A percentile compares a stretch with the other conserved stretches of the same genome.
phyloP scores from a whole-genome alignment of 1,284 basidiomycete genomes.

The Ceratobasidium sp. region DNA sequence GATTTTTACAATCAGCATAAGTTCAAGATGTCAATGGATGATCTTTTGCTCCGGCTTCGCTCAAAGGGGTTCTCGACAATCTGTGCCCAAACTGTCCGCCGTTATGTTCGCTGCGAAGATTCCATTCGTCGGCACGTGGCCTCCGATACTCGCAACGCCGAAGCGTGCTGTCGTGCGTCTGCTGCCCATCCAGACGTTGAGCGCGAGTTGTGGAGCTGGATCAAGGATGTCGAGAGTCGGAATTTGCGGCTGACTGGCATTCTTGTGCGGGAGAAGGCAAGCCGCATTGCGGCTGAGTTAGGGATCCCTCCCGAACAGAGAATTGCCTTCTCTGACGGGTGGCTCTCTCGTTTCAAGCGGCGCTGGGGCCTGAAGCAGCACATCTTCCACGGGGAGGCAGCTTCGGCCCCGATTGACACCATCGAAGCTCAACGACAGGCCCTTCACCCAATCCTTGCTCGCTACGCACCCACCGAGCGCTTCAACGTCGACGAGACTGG shows the following conservation, averaged over 20 bases:
- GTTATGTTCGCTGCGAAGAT: slow-evolving; percentile 8
- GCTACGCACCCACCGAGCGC: slow-evolving; percentile 46
- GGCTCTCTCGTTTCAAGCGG: slow-evolving; percentile 27
- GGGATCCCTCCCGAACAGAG: slow-evolving; percentile 17
- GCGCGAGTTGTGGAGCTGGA: slow-evolving; percentile 16
- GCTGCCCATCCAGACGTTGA: background rate
- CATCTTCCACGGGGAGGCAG: slow-evolving; percentile 56
- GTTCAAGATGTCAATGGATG: slow-evolving; percentile 12
- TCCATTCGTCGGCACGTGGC: slow-evolving; percentile 12
- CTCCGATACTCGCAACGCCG: background rate
- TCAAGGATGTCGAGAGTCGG: slow-evolving; percentile 8
- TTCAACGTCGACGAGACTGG: slow-evolving; percentile 57
- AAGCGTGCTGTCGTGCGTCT: background rate
- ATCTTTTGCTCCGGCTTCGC: background rate
- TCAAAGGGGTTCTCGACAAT: slow-evolving; percentile 9
- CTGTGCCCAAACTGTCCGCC: slow-evolving; percentile 15
- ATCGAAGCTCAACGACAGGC: background rate
- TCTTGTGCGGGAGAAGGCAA: slow-evolving; percentile 11
- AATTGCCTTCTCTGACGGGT: slow-evolving; percentile 24
- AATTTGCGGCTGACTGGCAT: slow-evolving; percentile 2
- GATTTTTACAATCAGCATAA: background rate
- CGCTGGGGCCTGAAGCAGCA: slow-evolving; percentile 50
- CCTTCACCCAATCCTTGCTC: slow-evolving; percentile 44
- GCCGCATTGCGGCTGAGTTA: slow-evolving; percentile 5
- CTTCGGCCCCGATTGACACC: slow-evolving; percentile 48